Percentiles rank a stretch among this genome's conserved stretches.
These are phyloP conservation scores for Saccharomyces hybrid DNA, from an alignment of 1,139 yeast genomes.

Conservation along the genomic window DNA sequence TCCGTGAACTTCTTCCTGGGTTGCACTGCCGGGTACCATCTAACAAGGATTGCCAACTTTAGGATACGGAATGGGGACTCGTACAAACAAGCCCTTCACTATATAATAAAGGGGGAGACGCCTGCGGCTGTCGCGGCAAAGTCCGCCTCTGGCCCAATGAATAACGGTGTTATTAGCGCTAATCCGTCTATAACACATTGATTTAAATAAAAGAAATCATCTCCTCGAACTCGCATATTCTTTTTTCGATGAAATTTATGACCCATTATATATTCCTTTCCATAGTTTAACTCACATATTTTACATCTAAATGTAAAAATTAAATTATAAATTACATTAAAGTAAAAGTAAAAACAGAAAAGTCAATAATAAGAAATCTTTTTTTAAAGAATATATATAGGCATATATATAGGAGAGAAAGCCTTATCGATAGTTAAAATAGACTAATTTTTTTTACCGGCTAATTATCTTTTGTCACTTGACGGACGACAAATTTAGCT, in stretches of 20 bases:
- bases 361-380: neutral
- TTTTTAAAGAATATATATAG: neutral
- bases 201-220: neutral
- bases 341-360: no score
- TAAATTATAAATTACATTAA: neutral
- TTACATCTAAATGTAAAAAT: neutral
- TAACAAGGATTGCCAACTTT: conserved; percentile 60
- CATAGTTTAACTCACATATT: neutral
- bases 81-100: conserved; percentile 46
- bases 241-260: neutral
- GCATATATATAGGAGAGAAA: neutral
- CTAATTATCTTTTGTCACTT: neutral
- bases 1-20: conserved; percentile 92
- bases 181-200: neutral
- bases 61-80: conserved; percentile 48
- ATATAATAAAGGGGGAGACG: conserved; percentile 46
- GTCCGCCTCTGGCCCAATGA: neutral
- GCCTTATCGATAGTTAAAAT: neutral
- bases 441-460: neutral
- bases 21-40: conserved; percentile 79
- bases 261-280: neutral
- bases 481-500: neutral
- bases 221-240: neutral
- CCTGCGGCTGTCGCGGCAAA: conserved; percentile 1
- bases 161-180: neutral